Evolutionary conservation across 352 stramenopile genomes (phyloP), one percentile per base, ranked within the genome.

Genomic region (Pythium coloratum): DNA sequence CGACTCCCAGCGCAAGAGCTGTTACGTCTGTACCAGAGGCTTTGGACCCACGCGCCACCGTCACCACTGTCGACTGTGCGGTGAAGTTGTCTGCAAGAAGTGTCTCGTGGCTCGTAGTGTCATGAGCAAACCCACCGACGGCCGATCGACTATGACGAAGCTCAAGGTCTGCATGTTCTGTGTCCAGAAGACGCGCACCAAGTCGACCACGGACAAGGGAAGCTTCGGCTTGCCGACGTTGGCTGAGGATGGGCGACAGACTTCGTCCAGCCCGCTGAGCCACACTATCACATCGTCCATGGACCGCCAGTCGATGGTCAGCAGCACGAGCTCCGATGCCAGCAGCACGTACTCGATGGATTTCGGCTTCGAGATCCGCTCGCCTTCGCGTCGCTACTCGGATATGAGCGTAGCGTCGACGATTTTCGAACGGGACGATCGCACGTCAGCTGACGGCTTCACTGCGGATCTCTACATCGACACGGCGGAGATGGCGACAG

Each of bases 11-110:
- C 56, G 79, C 59, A 91, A 89, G 69, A 88, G 77, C 58, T 89
- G 80, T 1, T 75, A 88, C 51, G 66, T 91, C 34, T 79, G 82
- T 33, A 67, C 61, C 14, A 36, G 53, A 18, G 49, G 51, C 28
- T 67, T 67, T n/a, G 53, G 53, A 8, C 24, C 61, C 10, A 67
- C 61, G 33, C 74, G 79, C 33, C 81, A 86, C 26, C 83, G 85
- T 2, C 85, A 93, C 59, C 81, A 91, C 65, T 92, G 85, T 51
- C 85, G 85, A 18, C 88, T 90, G 81, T 93, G 85, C 24, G 85
- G 83, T 16, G 81, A 91, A 59, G 83, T 90, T 55, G 86, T 91
- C 67, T 91, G 83, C 57, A 66, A 56, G 18, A 71, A 71, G 28
- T 71, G 64, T 54, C 42, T 67, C 16, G 61, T 67, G 3, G 28